Evolutionary conservation across 2,329 filamentous ascomycete species (phyloP).

Genomic region (Cercospora zeina): DNA sequence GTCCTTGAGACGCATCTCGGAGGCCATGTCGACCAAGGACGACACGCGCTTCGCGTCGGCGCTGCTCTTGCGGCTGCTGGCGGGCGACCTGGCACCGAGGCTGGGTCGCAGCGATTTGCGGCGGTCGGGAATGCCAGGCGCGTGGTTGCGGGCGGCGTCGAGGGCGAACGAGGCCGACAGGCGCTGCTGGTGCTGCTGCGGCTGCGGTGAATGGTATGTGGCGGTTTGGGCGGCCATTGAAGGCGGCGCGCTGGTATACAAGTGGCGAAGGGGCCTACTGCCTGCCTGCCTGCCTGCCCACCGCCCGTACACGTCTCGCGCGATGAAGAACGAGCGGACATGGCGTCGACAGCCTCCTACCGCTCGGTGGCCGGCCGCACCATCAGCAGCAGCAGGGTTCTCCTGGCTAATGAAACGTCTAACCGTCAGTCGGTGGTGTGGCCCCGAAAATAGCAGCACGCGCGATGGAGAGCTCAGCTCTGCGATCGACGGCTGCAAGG

Average conservation of each 20-base stretch:
- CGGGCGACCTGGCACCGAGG: slow-evolving; percentile 13
- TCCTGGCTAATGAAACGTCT: not conserved
- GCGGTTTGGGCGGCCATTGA: not conserved
- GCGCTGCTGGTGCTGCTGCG: not conserved
- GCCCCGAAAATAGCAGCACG: not conserved
- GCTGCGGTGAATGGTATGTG: not conserved
- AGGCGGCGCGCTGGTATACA: too few species aligned
- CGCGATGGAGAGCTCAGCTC: not conserved
- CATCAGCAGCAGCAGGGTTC: not conserved
- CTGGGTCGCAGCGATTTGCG: slow-evolving; percentile 30
- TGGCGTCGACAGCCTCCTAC: too few species aligned
- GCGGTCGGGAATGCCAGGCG: slow-evolving; percentile 36
- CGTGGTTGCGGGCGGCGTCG: slow-evolving; percentile 31
- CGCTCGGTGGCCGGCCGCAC: not conserved
- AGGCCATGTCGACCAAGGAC: slow-evolving; percentile 30
- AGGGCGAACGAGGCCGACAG: not conserved
- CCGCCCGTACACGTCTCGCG: too few species aligned
- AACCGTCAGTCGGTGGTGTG: not conserved
- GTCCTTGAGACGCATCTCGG: slow-evolving; percentile 34
- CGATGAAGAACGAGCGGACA: too few species aligned
- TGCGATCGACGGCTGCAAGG: not conserved
- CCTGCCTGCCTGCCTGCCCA: too few species aligned
- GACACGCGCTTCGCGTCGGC: slow-evolving; percentile 25
- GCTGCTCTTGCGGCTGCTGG: slow-evolving; percentile 26
- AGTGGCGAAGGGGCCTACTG: not conserved